A percentile compares a stretch with the other conserved stretches of the same genome.
Conservation (phyloP, 129 eudicot species). For the Pseudognaphalium luteoalbum region DNA sequence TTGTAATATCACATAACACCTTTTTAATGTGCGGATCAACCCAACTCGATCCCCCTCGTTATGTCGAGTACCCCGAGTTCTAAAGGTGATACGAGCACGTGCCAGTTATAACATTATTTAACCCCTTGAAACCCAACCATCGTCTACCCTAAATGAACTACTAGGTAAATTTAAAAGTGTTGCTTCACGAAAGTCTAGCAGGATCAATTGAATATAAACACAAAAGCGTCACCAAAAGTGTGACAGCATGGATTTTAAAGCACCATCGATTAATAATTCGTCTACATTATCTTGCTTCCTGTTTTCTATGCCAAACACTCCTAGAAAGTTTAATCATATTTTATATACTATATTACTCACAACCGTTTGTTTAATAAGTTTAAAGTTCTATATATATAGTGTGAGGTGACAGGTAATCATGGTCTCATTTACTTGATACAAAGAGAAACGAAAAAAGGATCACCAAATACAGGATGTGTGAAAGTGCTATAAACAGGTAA, state of each 20-base stretch:
- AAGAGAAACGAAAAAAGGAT: not conserved
- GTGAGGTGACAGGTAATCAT: not conserved
- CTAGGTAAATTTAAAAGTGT: slow-evolving; percentile 2
- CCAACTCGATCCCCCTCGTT: not conserved
- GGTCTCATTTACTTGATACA: not conserved
- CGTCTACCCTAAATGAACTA: not conserved
- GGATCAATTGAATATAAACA: not conserved
- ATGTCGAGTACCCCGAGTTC: not conserved
- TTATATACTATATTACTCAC: not conserved
- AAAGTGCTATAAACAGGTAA: not conserved
- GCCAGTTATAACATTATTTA: not conserved
- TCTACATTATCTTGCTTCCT: not conserved
- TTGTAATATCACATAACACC: no score
- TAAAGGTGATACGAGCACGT: not conserved
- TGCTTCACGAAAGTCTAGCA: not conserved
- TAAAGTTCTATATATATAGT: not conserved
- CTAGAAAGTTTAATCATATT: not conserved
- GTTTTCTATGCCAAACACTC: not conserved
- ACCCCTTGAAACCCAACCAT: not conserved
- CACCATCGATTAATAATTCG: not conserved
- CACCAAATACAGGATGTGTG: not conserved
- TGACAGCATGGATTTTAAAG: not conserved
- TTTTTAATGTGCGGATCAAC: not conserved
- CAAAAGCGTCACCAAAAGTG: not conserved
- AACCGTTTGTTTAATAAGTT: not conserved